phyloP scores from a whole-genome alignment of 257 asterid genomes.

The Fraxinus quadrangulata region DNA sequence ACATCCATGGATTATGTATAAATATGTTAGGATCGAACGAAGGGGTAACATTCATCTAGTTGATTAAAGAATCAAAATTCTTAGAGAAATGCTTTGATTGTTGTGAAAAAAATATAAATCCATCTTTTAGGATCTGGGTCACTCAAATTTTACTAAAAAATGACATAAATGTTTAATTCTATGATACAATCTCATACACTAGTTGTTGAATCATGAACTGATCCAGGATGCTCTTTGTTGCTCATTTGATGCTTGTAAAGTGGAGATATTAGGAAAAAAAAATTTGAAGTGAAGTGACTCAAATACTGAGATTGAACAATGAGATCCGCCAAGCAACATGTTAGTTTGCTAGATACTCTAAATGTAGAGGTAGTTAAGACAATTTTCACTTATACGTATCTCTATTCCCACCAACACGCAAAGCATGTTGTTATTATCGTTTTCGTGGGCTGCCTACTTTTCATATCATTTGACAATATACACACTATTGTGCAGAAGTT shows the following conservation, averaged over 20 bases:
- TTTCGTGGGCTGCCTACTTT: conserved; percentile 83
- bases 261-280: too few relatives aligned
- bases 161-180: too few relatives aligned
- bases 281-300: conserved; percentile 22
- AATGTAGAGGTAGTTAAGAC: conserved; percentile 76
- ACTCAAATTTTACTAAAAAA: too few relatives aligned
- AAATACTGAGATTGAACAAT: conserved; percentile 37
- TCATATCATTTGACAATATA: conserved; percentile 93
- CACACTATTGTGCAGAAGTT: conserved; percentile 82
- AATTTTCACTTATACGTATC: conserved; percentile 82
- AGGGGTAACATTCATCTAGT: neutral
- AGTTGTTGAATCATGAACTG: too few relatives aligned
- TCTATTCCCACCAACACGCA: conserved; percentile 95
- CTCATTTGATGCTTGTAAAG: too few relatives aligned
- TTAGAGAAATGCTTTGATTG: neutral
- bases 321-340: conserved; percentile 61
- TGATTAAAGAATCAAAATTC: too few relatives aligned
- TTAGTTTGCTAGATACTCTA: conserved; percentile 56
- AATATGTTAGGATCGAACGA: neutral
- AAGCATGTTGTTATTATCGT: conserved; percentile 92
- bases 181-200: too few relatives aligned
- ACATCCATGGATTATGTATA: neutral
- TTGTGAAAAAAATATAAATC: neutral
- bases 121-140: neutral
- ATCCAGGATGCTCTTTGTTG: too few relatives aligned